These are phyloP conservation scores for Mycena albidolilacea DNA, from an alignment of 768 basidiomycete genomes.

Conservation along the genomic window DNA sequence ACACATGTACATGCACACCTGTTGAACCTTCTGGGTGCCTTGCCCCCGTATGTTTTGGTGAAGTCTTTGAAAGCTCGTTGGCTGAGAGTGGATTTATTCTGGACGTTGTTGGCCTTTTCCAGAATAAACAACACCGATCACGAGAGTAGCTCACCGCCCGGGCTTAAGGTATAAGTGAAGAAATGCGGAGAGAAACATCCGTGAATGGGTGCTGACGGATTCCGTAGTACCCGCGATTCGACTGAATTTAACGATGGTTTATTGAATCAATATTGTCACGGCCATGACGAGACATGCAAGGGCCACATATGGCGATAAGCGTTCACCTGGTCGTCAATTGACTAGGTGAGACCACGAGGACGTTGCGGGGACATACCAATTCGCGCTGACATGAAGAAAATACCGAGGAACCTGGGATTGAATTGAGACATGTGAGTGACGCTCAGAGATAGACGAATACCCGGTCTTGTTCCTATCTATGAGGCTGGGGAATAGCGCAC, in stretches of 20 bases:
- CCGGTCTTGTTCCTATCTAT: conserved; percentile 96
- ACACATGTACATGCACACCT: too few species aligned
- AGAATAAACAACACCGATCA: too few species aligned
- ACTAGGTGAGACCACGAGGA: background rate
- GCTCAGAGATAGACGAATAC: conserved; percentile 58
- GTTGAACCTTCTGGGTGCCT: too few species aligned
- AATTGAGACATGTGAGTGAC: background rate
- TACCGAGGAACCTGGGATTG: conserved; percentile 80
- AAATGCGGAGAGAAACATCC: background rate
- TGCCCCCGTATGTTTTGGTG: too few species aligned
- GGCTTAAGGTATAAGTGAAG: too few species aligned
- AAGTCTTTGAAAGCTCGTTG: too few species aligned
- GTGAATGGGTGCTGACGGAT: background rate
- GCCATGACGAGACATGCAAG: conserved; percentile 98
- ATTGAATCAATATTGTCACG: conserved; percentile 63
- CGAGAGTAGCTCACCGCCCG: too few species aligned
- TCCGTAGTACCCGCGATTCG: background rate
- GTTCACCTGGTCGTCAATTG: conserved; percentile 75
- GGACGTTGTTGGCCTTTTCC: too few species aligned
- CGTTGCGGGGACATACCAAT: conserved; percentile 74
- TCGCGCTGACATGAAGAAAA: conserved; percentile 96
- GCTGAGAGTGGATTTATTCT: too few species aligned
- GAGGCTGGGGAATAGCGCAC: conserved; percentile 89
- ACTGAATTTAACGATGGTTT: background rate
- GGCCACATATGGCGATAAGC: conserved; percentile 97